Base-by-base conservation (phyloP, 306 rosid species). In the Castanea sativa region DNA sequence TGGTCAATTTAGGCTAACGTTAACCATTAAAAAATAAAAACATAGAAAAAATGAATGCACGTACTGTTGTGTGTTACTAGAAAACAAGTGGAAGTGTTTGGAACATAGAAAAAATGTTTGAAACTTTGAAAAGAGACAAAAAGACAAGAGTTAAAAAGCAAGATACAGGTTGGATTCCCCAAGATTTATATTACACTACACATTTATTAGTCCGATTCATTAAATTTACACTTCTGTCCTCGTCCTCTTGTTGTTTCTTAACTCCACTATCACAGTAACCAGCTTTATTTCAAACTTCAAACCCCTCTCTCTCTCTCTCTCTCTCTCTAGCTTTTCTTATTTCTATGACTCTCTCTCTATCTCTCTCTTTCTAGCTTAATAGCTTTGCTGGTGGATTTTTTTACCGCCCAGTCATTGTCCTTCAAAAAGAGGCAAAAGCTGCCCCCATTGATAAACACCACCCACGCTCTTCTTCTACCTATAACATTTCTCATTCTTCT, bases 241-340 rank as follows among this genome's bases (percentile, higher is more conserved):
- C 87, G 85, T 90, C 89, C 84, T 72, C 70, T 49, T 45, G 83
- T 8, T 75, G 1, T 58, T 41, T 74, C 25, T 32, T 23, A 55
- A 69, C 92, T 83, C 83, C 77, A 83, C 82, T 79, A 79, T 29
- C 82, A 77, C 87, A 75, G 20, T 53, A 18, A 7, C 23, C 41
- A 84, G 89, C 96, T 93, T 93, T 89, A 91, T 88, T 93, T 93
- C 90, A 89, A 93, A 91, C 85, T 88, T 82, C 71, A 76, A 84
- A 78, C n/a, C 71, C 25, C 19, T 63, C 35, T 57, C 55, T 65
- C 55, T 58, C 15, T 69, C 78, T 76, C 82, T 60, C 53, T 70
- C 80, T 81, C 57, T 21, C 71, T 27, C 30, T 41, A 16, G 12
- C 21, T 57, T 61, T 41, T 43, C 77, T 75, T 80, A 64, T 41